Evolutionary conservation across 805 yeast genomes (phyloP), one percentile per base, ranked within the genome.

Genomic region (Starmerella stellata): DNA sequence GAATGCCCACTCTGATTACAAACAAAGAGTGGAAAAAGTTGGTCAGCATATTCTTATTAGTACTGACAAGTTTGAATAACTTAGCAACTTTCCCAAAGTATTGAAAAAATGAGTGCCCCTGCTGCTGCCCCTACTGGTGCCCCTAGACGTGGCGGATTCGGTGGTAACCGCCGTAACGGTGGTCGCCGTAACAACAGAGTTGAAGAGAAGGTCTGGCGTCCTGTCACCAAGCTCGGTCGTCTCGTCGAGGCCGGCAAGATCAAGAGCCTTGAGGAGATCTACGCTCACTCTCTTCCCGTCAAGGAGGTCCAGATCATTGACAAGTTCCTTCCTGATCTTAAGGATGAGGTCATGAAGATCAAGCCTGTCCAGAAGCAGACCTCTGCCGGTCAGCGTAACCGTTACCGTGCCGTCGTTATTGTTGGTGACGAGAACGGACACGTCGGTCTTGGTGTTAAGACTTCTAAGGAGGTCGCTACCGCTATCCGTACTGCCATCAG

Each of bases 301-400:
- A 90, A 90, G 85, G 98, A 90, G 74, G 85, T 69, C 80, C 96
- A 90, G 75, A 80, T 90, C 74, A 79, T 90, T 61, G 98, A 90
- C 74, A 75, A 75, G 63, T 74, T 90, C 67, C 74, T 90, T 61
- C 98, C 98, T 65, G 77, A 70, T 62, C 78, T 90, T 65, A 76
- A 78, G 70, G 98, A 90, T 67, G 94, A 87, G 73, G 95, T 90
- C 63, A 90, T 90, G 98, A 87, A 87, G 82, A 90, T 90, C 74
- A 78, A 87, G 74, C 93, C 98, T 56, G 98, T 90, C 59, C 98
- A 90, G 74, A 90, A 90, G 78, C 98, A 90, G 74, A 90, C 98
- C 76, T 77, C 94, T 72, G 98, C 98, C 62, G 98, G 98, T 83
- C 98, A 90, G 77, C 87, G 98, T 78, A 90, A 96, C 72, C 83